Conservation (phyloP, 192 early-diverging fungal genomes). For the Rhizophagus clarus region DNA sequence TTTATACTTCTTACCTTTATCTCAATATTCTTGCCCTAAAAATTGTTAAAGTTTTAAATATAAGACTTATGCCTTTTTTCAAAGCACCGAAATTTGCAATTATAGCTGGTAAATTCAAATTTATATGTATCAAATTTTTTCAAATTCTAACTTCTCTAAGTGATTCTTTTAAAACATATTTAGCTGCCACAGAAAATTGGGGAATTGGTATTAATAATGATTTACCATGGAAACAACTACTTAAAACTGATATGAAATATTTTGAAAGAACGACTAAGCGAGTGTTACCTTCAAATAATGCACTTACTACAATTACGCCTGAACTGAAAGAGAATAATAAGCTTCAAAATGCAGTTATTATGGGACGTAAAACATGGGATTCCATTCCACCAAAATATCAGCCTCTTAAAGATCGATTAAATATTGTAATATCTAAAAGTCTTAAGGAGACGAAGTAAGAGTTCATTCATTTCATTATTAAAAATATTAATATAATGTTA, state of each 20-base stretch:
- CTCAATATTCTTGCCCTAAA: no score
- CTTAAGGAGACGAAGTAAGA: slow-evolving; percentile 35
- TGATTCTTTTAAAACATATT: background rate
- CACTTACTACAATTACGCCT: no score
- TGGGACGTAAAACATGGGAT: slow-evolving; percentile 95
- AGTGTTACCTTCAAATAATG: slow-evolving; percentile 28
- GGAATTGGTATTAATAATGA: slow-evolving; percentile 77
- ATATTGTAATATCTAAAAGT: slow-evolving; percentile 82
- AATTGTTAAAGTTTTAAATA: no score
- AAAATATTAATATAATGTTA: background rate
- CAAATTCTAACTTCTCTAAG: background rate
- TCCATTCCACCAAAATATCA: slow-evolving; percentile 82
- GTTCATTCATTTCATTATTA: background rate
- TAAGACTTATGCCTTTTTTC: background rate
- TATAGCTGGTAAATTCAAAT: background rate
- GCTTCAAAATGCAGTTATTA: slow-evolving; percentile 78
- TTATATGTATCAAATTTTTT: background rate
- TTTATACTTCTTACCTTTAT: no score
- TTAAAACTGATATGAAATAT: slow-evolving; percentile 83
- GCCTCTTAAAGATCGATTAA: slow-evolving; percentile 78
- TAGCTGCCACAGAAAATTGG: slow-evolving; percentile 18
- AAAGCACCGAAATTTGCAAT: background rate
- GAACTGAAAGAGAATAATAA: background rate
- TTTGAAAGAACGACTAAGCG: slow-evolving; percentile 71
- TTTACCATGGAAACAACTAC: slow-evolving; percentile 77